These are phyloP conservation scores for Entelexis paramagnoliae DNA, from an alignment of 1,139 yeast genomes.

Conservation along the genomic window DNA sequence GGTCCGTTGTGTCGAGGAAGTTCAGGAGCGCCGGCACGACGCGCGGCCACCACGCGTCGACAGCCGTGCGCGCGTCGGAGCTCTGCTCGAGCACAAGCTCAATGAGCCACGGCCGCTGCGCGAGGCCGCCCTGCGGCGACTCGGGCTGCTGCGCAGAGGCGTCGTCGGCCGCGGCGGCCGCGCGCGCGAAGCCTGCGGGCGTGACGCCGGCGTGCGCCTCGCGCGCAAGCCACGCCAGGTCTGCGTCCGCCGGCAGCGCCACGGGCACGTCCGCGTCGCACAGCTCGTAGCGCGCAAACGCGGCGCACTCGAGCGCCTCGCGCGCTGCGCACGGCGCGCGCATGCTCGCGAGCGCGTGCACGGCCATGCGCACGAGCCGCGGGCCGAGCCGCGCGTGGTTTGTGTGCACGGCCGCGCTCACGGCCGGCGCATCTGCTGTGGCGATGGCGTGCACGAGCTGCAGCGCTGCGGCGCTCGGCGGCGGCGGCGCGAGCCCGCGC, in stretches of 20 bases:
- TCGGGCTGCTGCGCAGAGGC: too few species aligned
- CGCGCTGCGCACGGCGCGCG: background rate
- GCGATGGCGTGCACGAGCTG: background rate
- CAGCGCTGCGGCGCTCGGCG: background rate
- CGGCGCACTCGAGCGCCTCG: background rate
- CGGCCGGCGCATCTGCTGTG: background rate
- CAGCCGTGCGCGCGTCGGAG: background rate
- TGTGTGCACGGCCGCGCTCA: background rate
- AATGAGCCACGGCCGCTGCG: slow-evolving; percentile 22
- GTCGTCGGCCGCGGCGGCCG: background rate
- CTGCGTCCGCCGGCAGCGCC: background rate
- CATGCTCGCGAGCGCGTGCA: background rate
- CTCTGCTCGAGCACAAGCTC: slow-evolving; percentile 3
- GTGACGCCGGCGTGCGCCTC: slow-evolving; percentile 5
- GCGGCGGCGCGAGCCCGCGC: background rate
- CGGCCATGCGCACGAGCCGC: background rate
- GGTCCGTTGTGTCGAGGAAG: slow-evolving; percentile 43
- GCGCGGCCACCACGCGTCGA: slow-evolving; percentile 36
- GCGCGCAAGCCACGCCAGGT: background rate
- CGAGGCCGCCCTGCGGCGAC: background rate
- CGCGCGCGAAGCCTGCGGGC: slow-evolving; percentile 8
- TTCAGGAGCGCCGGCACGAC: slow-evolving; percentile 43
- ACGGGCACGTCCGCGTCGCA: background rate
- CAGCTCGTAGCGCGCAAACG: slow-evolving; percentile 7
- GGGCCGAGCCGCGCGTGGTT: background rate